Evolutionary conservation across 225 moss, liverwort and hornwort species (phyloP), one percentile per base, ranked within the genome.

Genomic region (Ulota crispa): DNA sequence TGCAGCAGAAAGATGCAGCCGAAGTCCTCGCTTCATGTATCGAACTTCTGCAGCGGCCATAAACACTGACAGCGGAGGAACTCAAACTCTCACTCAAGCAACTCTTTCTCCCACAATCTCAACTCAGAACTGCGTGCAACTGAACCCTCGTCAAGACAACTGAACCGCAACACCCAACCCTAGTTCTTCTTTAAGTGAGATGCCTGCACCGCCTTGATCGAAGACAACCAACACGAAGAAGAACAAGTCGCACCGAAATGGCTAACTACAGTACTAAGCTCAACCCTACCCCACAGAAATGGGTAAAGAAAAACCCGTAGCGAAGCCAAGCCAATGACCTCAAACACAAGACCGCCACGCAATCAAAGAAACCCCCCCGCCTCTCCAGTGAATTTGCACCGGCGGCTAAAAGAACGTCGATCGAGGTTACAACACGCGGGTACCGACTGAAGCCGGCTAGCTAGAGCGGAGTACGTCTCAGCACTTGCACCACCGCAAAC

Each of bases 31-130:
- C 43, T 55, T 80, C 82, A 83, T 88, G 73, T 60, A 64, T 80
- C 64, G 77, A 77, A 80, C 77, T 83, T 85, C 85, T 55, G 83
- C 85, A 18, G 83, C 77, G 52, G 83, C 85, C 83, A 85, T 68
- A 83, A 80, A 73, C 67, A 71, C 76, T 41, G 53, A 24, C 60
- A 80, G 83, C 23, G 54, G 26, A 26, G 24, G 34, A 27, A 75
- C 73, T 81, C 42, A 34, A 8, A 15, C 68, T 34, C 68, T 84
- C 60, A 15, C 21, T 27, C 19, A 9, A 64, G 70, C n/a, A 68
- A 41, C 79, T 64, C 67, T 34, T 70, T 12, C 68, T 45, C 45
- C 37, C 45, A 37, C 47, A 41, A 71, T 55, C 36, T 55, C 32
- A 34, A 34, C 72, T 67, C 76, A 65, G 11, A 13, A 7, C 1